phyloP scores from a whole-genome alignment of 345 rosid genomes.

The Cardamine resedifolia region DNA sequence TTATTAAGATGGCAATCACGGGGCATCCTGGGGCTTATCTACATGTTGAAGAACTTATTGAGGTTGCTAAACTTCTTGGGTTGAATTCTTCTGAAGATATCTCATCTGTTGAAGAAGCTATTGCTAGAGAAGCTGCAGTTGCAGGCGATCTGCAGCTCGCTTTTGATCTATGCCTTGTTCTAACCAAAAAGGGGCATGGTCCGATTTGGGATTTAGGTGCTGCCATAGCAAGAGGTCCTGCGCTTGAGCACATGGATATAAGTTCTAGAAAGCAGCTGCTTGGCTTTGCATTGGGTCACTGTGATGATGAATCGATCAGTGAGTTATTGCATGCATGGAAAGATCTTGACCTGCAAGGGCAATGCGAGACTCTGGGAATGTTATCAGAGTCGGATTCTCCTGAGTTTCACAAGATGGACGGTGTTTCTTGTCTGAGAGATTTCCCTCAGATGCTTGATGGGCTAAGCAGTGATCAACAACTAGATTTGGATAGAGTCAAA shows the following conservation, averaged over 20 bases:
- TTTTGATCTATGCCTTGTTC: slow-evolving; percentile 82
- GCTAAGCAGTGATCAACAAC: slow-evolving; percentile 45
- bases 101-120: slow-evolving; percentile 88
- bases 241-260: slow-evolving; percentile 80
- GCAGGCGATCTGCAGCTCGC: slow-evolving; percentile 97
- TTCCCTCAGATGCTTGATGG: slow-evolving; percentile 50
- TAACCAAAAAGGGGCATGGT: slow-evolving; percentile 91
- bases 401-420: slow-evolving; percentile 45
- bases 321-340: slow-evolving; percentile 98
- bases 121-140: slow-evolving; percentile 98
- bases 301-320: slow-evolving; percentile 87
- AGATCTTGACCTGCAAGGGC: slow-evolving; percentile 89
- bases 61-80: slow-evolving; percentile 96
- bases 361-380: slow-evolving; percentile 64
- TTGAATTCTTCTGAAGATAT: slow-evolving; percentile 72
- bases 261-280: slow-evolving; percentile 74
- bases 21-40: slow-evolving; percentile 87
- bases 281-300: slow-evolving; percentile 92
- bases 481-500: slow-evolving; percentile 46
- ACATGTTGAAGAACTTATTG: slow-evolving; percentile 85
- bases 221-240: slow-evolving; percentile 97
- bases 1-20: slow-evolving; percentile 88
- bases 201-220: slow-evolving; percentile 95
- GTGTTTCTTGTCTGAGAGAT: slow-evolving; percentile 49
- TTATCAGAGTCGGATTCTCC: slow-evolving; percentile 57